Base-by-base conservation (phyloP, 1,284 basidiomycete species). In the Tylopilus sp. region DNA sequence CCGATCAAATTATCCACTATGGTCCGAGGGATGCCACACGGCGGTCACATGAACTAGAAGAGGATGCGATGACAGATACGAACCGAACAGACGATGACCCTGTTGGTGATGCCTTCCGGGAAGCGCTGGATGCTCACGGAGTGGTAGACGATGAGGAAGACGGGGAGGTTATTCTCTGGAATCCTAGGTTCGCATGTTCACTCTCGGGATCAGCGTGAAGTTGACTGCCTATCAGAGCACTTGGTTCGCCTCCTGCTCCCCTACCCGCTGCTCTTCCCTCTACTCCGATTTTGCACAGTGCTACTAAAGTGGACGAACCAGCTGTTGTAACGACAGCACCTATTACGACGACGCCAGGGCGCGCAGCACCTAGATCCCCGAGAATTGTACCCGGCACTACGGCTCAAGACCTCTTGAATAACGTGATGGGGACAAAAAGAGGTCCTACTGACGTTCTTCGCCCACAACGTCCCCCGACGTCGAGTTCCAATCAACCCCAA, bases 81-180 rank as follows among this genome's bases (percentile, higher is more conserved):
- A 85, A 80, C 12, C 77, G 78, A 43, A 88, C 86, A 4, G 89
- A 91, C 42, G 89, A 93, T 54, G 92, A 94, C 61, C 82, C 86
- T 0, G 79, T 95, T 41, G 78, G 81, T 36, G 79, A 86, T 28
- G 91, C 88, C 2, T 91, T 95, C 73, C 69, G 85, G 25, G 73
- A 81, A 45, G 78, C 72, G 3, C 61, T 84, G 23, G 74, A 74
- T 36, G 72, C 71, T 19, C 67, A 73, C 7, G 66, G 66, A 0
- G 10, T 21, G n/a, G 28, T 42, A 12, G 59, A 61, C 18, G 73
- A 72, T 11, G 65, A 77, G 71, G 42, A 75, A 19, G 78, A 81
- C 3, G 77, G 82, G n/a, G 72, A 78, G 9, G 73, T 82, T 58
- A 83, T 83, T 54, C 76, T 88, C 33, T 86, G 75, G 75, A 71